Conservation (phyloP, 176 grass and related monocot genomes). For the Paspalum notatum region DNA sequence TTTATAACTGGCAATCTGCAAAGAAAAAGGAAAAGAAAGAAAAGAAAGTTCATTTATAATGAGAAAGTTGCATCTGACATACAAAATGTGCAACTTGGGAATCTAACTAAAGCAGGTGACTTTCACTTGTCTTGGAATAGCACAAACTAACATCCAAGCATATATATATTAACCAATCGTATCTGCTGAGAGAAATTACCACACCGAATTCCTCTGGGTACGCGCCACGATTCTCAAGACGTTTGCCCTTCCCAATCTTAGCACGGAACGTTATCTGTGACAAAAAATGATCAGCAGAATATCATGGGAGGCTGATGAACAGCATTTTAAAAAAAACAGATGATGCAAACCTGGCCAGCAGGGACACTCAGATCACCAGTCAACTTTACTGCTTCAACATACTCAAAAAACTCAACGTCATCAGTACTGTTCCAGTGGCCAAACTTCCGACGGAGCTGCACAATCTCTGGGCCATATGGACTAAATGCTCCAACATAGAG, state of each 20-base stretch:
- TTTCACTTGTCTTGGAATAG: conserved; percentile 21
- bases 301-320: background rate
- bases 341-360: conserved; percentile 74
- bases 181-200: conserved; percentile 52
- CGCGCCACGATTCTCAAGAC: conserved; percentile 69
- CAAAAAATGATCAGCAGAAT: conserved; percentile 16
- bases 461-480: conserved; percentile 93
- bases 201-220: conserved; percentile 93
- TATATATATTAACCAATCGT: conserved; percentile 27
- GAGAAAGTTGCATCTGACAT: background rate
- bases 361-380: conserved; percentile 98
- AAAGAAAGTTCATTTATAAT: conserved; percentile 5
- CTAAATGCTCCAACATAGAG: conserved; percentile 97
- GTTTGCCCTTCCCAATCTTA: conserved; percentile 87
- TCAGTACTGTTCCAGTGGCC: conserved; percentile 79
- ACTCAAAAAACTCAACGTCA: conserved; percentile 89
- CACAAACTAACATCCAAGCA: background rate
- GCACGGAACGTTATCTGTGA: conserved; percentile 88
- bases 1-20: conserved; percentile 77
- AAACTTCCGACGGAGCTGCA: conserved; percentile 77
- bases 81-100: background rate
- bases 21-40: background rate
- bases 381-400: conserved; percentile 96
- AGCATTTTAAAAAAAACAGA: conserved; percentile 19
- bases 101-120: conserved; percentile 10